phyloP scores from a whole-genome alignment of 345 rosid genomes.

The Lepidium sativum region DNA sequence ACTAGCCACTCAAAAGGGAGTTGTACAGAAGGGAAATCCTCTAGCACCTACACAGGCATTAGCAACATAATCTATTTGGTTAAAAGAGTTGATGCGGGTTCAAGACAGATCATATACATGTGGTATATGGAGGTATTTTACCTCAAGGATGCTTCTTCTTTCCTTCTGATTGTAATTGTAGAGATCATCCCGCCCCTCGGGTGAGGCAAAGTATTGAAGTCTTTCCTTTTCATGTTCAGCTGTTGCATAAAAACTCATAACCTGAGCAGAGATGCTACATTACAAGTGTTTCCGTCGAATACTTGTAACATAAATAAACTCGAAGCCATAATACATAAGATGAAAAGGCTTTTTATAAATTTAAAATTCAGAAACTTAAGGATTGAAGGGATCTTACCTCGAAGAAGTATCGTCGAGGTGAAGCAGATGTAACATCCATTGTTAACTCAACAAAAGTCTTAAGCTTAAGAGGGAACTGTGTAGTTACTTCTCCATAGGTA shows the following conservation, averaged over 20 bases:
- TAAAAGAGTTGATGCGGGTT: neutral
- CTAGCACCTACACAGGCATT: conserved; percentile 49
- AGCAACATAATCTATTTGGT: neutral
- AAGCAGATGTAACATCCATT: conserved; percentile 96
- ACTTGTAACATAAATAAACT: conserved; percentile 2
- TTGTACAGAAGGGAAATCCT: conserved; percentile 91
- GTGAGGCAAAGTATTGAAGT: conserved; percentile 75
- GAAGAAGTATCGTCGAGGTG: conserved; percentile 85
- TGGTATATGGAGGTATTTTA: conserved; percentile 16
- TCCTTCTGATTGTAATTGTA: conserved; percentile 94
- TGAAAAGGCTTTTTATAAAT: neutral
- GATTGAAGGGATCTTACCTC: conserved; percentile 60
- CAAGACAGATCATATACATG: conserved; percentile 1
- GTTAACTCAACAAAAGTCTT: conserved; percentile 67
- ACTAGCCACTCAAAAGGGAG: conserved; percentile 95
- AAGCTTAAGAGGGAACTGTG: conserved; percentile 47
- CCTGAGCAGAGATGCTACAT: conserved; percentile 30
- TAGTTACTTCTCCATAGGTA: conserved; percentile 17
- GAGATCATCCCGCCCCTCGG: conserved; percentile 93
- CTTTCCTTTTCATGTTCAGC: conserved; percentile 80
- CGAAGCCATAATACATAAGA: neutral
- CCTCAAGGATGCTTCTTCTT: conserved; percentile 87
- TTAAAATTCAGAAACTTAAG: conserved; percentile 6
- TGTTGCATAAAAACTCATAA: conserved; percentile 81
- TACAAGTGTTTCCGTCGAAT: neutral